Evolutionary conservation across 1,284 basidiomycete species (phyloP).

Genomic region (Trametes polyzona): DNA sequence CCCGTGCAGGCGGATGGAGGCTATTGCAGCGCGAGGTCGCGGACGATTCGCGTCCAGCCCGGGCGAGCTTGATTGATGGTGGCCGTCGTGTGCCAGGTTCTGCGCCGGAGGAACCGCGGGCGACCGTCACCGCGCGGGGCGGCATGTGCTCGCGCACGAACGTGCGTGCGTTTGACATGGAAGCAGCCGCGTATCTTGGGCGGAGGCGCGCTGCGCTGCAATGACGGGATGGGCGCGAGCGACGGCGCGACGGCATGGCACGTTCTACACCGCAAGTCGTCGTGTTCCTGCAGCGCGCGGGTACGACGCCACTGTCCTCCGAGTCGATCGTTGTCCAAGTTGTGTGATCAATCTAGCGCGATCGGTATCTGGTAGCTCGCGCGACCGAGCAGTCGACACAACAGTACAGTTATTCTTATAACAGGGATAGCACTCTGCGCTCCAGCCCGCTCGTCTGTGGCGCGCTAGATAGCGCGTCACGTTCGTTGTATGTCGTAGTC

Average conservation of each 20-base stretch:
- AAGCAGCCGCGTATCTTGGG: not conserved
- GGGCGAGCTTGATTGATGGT: conserved; percentile 3
- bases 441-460: too few species aligned
- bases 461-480: too few species aligned
- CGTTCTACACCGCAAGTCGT: not conserved
- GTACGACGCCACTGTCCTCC: too few species aligned
- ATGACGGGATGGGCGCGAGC: not conserved
- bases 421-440: too few species aligned
- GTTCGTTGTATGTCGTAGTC: too few species aligned
- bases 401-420: too few species aligned
- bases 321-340: too few species aligned
- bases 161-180: not conserved
- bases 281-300: not conserved
- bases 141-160: conserved; percentile 7
- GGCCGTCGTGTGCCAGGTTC: conserved; percentile 2
- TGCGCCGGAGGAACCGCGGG: not conserved
- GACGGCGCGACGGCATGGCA: not conserved
- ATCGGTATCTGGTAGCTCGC: too few species aligned
- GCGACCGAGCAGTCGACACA: too few species aligned
- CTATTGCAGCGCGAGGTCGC: too few species aligned
- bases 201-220: not conserved
- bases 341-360: too few species aligned
- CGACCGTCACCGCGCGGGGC: not conserved
- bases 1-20: too few species aligned
- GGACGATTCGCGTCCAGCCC: not conserved